phyloP scores from a whole-genome alignment of 139 green algal genomes.

The Chlamydomonas sp. region DNA sequence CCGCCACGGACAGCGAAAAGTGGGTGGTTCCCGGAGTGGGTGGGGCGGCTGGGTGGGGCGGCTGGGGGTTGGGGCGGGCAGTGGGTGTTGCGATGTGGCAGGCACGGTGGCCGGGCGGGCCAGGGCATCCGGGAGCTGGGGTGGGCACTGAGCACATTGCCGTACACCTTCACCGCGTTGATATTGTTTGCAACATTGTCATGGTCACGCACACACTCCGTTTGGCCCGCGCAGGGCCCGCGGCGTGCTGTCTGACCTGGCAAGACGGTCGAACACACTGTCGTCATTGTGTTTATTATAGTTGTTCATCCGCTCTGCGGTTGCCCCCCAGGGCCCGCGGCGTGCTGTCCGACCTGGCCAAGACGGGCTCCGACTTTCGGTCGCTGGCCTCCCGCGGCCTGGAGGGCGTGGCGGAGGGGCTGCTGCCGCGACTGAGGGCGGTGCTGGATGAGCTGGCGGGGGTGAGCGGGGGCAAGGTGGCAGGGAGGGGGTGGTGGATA shows the following conservation, averaged over 20 bases:
- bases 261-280: neutral
- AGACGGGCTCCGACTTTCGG: slow-evolving; percentile 79
- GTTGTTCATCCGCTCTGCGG: neutral
- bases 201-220: too few species aligned
- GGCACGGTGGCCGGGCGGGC: too few species aligned
- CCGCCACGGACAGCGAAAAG: slow-evolving; percentile 71
- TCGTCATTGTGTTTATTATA: neutral
- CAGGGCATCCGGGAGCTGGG: too few species aligned
- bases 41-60: too few species aligned
- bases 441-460: slow-evolving; percentile 75
- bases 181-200: too few species aligned
- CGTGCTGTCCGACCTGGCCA: slow-evolving; percentile 84
- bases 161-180: too few species aligned
- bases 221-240: too few species aligned
- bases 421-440: slow-evolving; percentile 76
- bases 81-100: too few species aligned
- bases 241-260: too few species aligned
- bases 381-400: slow-evolving; percentile 63
- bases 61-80: too few species aligned
- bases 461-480: slow-evolving; percentile 34
- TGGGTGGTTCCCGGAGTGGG: neutral
- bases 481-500: neutral
- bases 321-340: slow-evolving; percentile 1
- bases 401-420: slow-evolving; percentile 76
- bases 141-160: too few species aligned